Conservation (phyloP, 2,329 filamentous ascomycete species). For the Fusarium verticillioides region DNA sequence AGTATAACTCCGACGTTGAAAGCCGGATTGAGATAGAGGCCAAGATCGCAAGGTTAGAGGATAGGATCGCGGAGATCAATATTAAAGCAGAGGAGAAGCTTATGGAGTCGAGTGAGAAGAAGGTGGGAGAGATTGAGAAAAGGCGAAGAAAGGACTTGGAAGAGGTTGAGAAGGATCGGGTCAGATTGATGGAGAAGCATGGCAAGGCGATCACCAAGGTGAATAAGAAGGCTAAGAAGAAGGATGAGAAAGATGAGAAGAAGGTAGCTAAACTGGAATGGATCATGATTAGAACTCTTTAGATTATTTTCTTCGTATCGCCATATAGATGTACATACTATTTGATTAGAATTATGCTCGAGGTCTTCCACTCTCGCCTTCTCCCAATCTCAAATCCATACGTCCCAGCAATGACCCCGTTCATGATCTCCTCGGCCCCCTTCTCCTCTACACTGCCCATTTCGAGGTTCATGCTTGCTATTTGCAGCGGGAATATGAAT, state of each 20-base stretch:
- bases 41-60: background rate
- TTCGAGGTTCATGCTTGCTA: slow-evolving; percentile 14
- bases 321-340: background rate
- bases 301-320: fast-evolving
- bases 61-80: background rate
- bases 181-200: background rate
- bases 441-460: slow-evolving; percentile 1
- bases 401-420: slow-evolving; percentile 4
- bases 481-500: slow-evolving; percentile 13
- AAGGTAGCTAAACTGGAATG: slow-evolving; percentile 23
- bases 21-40: background rate
- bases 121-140: background rate
- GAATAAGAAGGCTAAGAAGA: slow-evolving; percentile 1
- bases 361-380: background rate
- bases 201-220: background rate
- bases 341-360: background rate
- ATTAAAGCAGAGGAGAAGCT: slow-evolving; percentile 2
- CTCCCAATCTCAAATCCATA: slow-evolving; percentile 28
- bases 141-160: background rate
- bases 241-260: slow-evolving; percentile 7
- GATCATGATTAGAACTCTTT: slow-evolving; percentile 11
- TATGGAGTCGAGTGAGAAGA: background rate
- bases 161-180: background rate
- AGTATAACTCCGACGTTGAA: slow-evolving; percentile 1
- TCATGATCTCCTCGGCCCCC: slow-evolving; percentile 13